Conservation (phyloP, 768 basidiomycete species). For the Rhizopogon vesiculosus region DNA sequence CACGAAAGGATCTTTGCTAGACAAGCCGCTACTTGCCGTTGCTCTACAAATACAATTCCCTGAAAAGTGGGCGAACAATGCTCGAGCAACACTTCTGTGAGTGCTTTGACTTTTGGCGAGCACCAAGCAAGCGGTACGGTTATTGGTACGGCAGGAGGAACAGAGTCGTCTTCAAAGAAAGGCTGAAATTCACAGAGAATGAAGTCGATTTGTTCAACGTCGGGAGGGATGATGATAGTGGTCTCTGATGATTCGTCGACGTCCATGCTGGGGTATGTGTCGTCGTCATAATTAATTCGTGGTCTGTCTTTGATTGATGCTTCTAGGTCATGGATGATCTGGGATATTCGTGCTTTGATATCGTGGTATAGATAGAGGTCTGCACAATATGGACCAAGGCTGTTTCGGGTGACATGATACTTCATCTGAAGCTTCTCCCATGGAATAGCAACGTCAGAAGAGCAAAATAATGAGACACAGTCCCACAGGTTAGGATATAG, state of each 20-base stretch:
- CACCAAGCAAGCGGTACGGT: slow-evolving; percentile 56
- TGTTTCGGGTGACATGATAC: slow-evolving; percentile 54
- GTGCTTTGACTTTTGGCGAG: slow-evolving; percentile 63
- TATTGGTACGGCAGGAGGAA: slow-evolving; percentile 30
- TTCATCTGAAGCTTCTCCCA: slow-evolving; percentile 59
- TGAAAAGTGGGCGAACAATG: slow-evolving; percentile 60
- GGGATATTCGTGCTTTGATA: slow-evolving; percentile 44
- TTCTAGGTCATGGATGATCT: slow-evolving; percentile 29
- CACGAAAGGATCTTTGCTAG: slow-evolving; percentile 61
- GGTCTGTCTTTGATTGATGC: slow-evolving; percentile 13
- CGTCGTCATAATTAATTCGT: slow-evolving; percentile 6
- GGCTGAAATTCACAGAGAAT: slow-evolving; percentile 43
- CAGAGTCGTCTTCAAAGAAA: slow-evolving; percentile 28
- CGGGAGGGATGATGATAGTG: slow-evolving; percentile 28
- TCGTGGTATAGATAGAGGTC: slow-evolving; percentile 68
- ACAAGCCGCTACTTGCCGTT: slow-evolving; percentile 72
- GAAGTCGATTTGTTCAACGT: slow-evolving; percentile 42
- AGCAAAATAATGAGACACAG: slow-evolving; percentile 38
- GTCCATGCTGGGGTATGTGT: slow-evolving; percentile 17
- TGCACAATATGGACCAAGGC: slow-evolving; percentile 71
- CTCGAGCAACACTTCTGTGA: slow-evolving; percentile 57
- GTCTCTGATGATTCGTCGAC: slow-evolving; percentile 19
- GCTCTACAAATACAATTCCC: slow-evolving; percentile 84
- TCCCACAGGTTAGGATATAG: slow-evolving; percentile 53
- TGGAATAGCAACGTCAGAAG: slow-evolving; percentile 39